Percentiles rank a stretch among this genome's conserved stretches.
Conservation (phyloP, 1,284 basidiomycete genomes). For the Clitocybe nebularis region DNA sequence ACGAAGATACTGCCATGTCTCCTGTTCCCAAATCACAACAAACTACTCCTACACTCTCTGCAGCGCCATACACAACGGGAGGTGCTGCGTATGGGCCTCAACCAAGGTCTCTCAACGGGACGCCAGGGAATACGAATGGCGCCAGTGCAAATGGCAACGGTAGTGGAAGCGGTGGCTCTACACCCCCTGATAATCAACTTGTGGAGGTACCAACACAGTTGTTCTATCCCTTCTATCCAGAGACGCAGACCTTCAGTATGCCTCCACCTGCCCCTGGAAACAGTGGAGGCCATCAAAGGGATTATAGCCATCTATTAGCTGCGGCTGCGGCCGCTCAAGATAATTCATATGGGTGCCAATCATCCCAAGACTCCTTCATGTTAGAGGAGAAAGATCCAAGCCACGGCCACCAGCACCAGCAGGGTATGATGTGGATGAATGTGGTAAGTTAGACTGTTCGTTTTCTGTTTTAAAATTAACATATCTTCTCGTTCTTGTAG, state of each 20-base stretch:
- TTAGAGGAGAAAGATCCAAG: constrained; percentile 57
- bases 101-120: constrained; percentile 30
- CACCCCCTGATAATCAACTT: constrained; percentile 42
- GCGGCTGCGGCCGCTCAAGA: constrained; percentile 49
- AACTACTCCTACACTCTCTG: constrained; percentile 41
- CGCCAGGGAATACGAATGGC: constrained; percentile 18
- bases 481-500: background rate
- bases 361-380: constrained; percentile 55
- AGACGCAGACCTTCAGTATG: constrained; percentile 33
- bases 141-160: constrained; percentile 20
- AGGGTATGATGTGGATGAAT: constrained; percentile 37
- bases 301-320: constrained; percentile 53
- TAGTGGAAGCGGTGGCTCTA: constrained; percentile 28
- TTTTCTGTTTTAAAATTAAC: background rate
- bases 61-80: constrained; percentile 20
- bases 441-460: constrained; percentile 22
- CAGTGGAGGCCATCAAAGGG: constrained; percentile 28
- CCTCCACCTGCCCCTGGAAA: constrained; percentile 18
- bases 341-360: constrained; percentile 48
- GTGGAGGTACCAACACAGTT: constrained; percentile 61
- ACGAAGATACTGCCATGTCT: constrained; percentile 37
- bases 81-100: constrained; percentile 33
- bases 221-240: constrained; percentile 74
- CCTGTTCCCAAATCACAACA: constrained; percentile 36
- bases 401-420: constrained; percentile 23